A percentile compares a stretch with the other conserved stretches of the same genome.
Conservation (phyloP, 306 rosid genomes). For the Arachis hypogaea region DNA sequence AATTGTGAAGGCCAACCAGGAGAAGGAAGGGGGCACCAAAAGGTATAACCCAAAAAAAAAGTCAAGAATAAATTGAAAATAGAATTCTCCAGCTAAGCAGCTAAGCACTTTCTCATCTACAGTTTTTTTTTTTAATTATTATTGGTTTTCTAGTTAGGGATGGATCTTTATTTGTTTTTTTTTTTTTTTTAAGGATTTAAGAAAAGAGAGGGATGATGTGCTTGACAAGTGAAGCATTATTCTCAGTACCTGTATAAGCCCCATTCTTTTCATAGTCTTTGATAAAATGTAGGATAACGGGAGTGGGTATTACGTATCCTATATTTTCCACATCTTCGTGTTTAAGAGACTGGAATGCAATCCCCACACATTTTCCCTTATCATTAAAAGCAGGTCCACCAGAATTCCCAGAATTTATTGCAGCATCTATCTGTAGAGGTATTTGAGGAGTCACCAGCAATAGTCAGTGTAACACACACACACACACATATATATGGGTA, state of each 20-base stretch:
- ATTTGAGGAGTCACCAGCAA: constrained; percentile 24
- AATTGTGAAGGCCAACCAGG: neutral
- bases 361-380: constrained; percentile 92
- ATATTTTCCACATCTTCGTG: constrained; percentile 92
- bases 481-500: neutral
- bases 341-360: constrained; percentile 97
- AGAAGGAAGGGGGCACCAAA: neutral
- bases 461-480: neutral
- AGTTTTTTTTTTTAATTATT: neutral
- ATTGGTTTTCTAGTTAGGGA: neutral
- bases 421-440: constrained; percentile 85
- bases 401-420: constrained; percentile 96
- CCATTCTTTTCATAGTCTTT: constrained; percentile 88
- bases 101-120: constrained; percentile 5
- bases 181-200: neutral
- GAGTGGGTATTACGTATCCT: constrained; percentile 97
- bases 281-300: constrained; percentile 91
- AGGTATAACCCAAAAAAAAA: neutral
- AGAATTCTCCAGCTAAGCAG: neutral
- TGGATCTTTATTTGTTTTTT: neutral
- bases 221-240: neutral
- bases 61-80: neutral
- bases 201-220: neutral
- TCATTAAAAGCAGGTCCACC: constrained; percentile 98
- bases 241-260: constrained; percentile 72